Conservation (phyloP, 2,329 filamentous ascomycete genomes). For the Colletotrichum somersetense region DNA sequence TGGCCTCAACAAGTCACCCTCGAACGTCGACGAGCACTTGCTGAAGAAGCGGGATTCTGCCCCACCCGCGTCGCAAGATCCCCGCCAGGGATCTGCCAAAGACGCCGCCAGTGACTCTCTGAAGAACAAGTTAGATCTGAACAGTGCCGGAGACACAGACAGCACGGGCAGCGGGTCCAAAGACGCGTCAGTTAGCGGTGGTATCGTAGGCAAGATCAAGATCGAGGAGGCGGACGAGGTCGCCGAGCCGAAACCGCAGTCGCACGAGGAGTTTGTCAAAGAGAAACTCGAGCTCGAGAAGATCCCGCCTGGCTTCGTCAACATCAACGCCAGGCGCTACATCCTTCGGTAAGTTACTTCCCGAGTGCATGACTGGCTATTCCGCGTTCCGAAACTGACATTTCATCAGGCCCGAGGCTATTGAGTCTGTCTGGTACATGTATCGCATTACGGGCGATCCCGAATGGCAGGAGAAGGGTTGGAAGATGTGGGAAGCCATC, state of each 20-base stretch:
- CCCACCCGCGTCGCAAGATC: conserved; percentile 40
- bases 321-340: conserved; percentile 63
- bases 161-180: conserved; percentile 40
- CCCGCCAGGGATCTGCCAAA: conserved; percentile 28
- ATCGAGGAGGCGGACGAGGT: conserved; percentile 45
- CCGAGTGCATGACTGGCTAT: conserved; percentile 29
- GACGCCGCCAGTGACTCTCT: conserved; percentile 44
- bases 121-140: conserved; percentile 45
- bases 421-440: conserved; percentile 90
- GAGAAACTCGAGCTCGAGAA: conserved; percentile 57
- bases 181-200: conserved; percentile 42
- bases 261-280: conserved; percentile 67
- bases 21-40: conserved; percentile 38
- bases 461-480: conserved; percentile 83
- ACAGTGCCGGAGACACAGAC: conserved; percentile 33
- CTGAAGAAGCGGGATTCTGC: conserved; percentile 32
- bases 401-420: conserved; percentile 77
- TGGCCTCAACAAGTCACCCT: conserved; percentile 33
- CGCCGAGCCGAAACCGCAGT: conserved; percentile 58
- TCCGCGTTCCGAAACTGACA: conserved; percentile 41
- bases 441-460: conserved; percentile 88
- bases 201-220: conserved; percentile 46
- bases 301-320: conserved; percentile 65
- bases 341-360: conserved; percentile 68
- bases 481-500: conserved; percentile 85